phyloP scores from a whole-genome alignment of 208 protist species.

The Trypanosoma vivax region DNA sequence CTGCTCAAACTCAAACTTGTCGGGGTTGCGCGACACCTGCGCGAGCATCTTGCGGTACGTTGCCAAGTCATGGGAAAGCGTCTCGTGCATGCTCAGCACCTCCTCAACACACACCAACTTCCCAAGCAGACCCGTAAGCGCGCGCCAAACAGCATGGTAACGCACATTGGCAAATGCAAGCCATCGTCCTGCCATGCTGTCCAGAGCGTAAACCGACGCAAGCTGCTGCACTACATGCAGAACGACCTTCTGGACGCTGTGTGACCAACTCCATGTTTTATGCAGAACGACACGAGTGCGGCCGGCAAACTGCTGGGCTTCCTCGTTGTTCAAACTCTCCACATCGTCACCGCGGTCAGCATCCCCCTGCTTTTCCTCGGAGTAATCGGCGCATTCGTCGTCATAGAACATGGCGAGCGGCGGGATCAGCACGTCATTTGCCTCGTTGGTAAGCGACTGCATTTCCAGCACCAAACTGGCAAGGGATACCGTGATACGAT shows the following conservation, averaged over 20 bases:
- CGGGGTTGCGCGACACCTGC: conserved; percentile 27
- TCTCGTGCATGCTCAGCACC: conserved; percentile 63
- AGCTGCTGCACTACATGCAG: conserved; percentile 67
- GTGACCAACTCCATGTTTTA: conserved; percentile 67
- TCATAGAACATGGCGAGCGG: conserved; percentile 50
- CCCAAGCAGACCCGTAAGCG: conserved; percentile 56
- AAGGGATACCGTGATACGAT: conserved; percentile 34
- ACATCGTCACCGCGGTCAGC: no score
- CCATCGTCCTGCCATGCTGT: conserved; percentile 24
- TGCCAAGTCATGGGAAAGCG: conserved; percentile 41
- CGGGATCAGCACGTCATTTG: conserved; percentile 22
- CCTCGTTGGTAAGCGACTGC: conserved; percentile 37
- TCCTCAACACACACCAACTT: conserved; percentile 78
- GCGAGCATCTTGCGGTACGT: conserved; percentile 65
- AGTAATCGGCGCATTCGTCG: conserved; percentile 16
- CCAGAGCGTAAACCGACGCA: conserved; percentile 50
- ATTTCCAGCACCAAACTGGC: conserved; percentile 35
- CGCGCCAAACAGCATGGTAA: conserved; percentile 54
- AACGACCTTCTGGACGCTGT: conserved; percentile 58
- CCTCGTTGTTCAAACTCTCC: conserved; percentile 49
- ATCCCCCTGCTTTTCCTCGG: conserved; percentile 8
- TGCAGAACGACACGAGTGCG: conserved; percentile 64
- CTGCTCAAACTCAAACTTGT: conserved; percentile 39
- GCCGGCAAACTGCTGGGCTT: conserved; percentile 59
- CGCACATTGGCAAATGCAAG: conserved; percentile 36